Evolutionary conservation across 2,329 filamentous ascomycete species (phyloP).

Genomic region (Cordyceps javanica): DNA sequence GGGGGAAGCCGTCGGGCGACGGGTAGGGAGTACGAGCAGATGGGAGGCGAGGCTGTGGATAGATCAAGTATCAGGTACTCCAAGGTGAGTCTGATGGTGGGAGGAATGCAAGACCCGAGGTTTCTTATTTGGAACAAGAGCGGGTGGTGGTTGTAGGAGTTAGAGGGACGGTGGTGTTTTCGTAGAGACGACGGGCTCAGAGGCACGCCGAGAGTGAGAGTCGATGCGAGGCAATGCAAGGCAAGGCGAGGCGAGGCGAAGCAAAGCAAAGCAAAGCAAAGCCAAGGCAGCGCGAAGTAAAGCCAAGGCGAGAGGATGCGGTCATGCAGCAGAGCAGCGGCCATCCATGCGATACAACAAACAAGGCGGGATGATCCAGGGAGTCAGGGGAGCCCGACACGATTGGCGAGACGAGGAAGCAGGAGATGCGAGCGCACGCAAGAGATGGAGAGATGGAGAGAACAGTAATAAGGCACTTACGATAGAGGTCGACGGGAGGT

Average conservation of each 20-base stretch:
- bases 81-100: not conserved
- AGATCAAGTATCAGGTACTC: slow-evolving; percentile 1
- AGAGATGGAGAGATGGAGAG: too few species aligned
- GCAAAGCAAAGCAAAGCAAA: not conserved
- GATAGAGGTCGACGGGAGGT: slow-evolving; percentile 74
- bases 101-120: not conserved
- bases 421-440: not conserved
- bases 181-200: not conserved
- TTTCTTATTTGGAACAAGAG: not conserved
- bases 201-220: not conserved
- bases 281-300: not conserved
- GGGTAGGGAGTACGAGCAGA: not conserved
- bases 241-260: not conserved
- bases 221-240: not conserved
- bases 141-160: slow-evolving; percentile 10
- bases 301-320: too few species aligned
- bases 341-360: not conserved
- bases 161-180: not conserved
- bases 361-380: not conserved
- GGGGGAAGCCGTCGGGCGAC: not conserved
- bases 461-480: slow-evolving; percentile 58
- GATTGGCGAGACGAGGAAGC: too few species aligned
- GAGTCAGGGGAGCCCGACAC: not conserved
- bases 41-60: not conserved
- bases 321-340: not conserved